Evolutionary conservation across 1,284 basidiomycete species (phyloP).

Genomic region (Coniferiporia sulphurascens): DNA sequence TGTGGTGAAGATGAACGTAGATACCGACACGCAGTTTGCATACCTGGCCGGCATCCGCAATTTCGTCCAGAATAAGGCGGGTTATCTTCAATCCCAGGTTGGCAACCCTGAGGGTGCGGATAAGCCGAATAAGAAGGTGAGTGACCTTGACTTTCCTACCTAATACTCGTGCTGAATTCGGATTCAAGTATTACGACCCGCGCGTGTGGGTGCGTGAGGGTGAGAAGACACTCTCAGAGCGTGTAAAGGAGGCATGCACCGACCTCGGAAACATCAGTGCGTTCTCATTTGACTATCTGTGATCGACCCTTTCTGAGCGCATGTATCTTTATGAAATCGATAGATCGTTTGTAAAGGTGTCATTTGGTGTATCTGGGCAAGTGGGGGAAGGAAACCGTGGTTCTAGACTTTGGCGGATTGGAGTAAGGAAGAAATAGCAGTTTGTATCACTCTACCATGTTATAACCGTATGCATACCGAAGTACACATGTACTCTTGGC

Average conservation of each 20-base stretch:
- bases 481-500: neutral
- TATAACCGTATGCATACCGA: neutral
- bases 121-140: conserved; percentile 97
- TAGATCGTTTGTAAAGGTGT: neutral
- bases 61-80: conserved; percentile 81
- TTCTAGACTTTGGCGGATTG: neutral
- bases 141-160: neutral
- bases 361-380: neutral
- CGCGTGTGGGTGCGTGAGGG: conserved; percentile 98
- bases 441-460: neutral
- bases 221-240: conserved; percentile 87
- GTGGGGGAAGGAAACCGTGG: neutral
- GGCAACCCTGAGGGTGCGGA: conserved; percentile 92
- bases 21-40: conserved; percentile 92
- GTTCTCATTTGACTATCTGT: conserved; percentile 19
- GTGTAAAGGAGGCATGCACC: conserved; percentile 88
- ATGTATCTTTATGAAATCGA: neutral
- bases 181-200: conserved; percentile 76
- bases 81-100: conserved; percentile 82
- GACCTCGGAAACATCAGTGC: conserved; percentile 79
- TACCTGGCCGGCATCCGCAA: conserved; percentile 90
- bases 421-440: neutral
- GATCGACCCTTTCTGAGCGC: neutral
- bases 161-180: neutral
- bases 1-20: conserved; percentile 97